Evolutionary conservation across 2,329 filamentous ascomycete species (phyloP).

Genomic region (Colletotrichum siamense): DNA sequence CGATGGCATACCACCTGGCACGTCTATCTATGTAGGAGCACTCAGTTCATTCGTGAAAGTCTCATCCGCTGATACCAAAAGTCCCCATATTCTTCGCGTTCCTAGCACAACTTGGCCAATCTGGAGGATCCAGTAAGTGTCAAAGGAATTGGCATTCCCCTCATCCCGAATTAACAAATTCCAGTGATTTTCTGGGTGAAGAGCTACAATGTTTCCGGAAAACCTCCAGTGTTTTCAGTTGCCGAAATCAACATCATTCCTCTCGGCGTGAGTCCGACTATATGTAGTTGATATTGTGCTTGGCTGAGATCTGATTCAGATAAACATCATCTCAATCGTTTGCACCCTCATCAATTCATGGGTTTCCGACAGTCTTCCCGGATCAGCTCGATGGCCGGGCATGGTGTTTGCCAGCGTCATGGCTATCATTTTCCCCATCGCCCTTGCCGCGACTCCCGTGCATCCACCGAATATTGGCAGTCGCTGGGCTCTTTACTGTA

Average conservation of each 20-base stretch:
- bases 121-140: constrained; percentile 27
- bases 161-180: background rate
- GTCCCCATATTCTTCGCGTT: constrained; percentile 29
- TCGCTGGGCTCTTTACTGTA: constrained; percentile 30
- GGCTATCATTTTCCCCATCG: constrained; percentile 29
- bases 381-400: constrained; percentile 29
- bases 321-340: constrained; percentile 28
- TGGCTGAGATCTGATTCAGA: constrained; percentile 8
- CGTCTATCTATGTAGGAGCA: constrained; percentile 28
- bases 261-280: constrained; percentile 24
- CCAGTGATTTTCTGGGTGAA: constrained; percentile 34
- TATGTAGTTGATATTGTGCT: no score
- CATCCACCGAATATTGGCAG: constrained; percentile 24
- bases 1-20: constrained; percentile 34
- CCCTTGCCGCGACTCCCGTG: constrained; percentile 28
- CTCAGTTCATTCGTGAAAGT: background rate
- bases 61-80: background rate
- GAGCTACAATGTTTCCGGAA: constrained; percentile 28
- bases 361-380: constrained; percentile 29
- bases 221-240: constrained; percentile 26
- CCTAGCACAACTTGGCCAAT: constrained; percentile 25
- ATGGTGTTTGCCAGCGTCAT: constrained; percentile 28
- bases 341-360: constrained; percentile 27
- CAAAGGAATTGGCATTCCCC: background rate
- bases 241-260: constrained; percentile 32